Base-by-base conservation (phyloP, 495 filamentous ascomycete genomes). In the Jackrogersella multiformis region DNA sequence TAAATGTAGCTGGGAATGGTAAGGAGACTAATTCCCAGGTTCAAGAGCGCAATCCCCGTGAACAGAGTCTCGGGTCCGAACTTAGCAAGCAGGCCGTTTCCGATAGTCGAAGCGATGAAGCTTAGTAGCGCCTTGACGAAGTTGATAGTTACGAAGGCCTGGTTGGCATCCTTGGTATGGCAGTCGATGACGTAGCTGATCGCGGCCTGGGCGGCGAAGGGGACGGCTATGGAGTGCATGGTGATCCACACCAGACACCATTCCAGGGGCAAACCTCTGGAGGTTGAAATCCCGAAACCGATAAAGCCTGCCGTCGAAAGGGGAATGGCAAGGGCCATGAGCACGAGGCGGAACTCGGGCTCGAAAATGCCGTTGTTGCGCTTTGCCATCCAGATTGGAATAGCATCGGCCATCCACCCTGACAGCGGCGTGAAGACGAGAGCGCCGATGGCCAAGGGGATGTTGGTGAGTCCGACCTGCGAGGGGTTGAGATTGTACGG, bases 401-500 rank as follows among this genome's bases (percentile, higher is more conserved):
- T 74, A 24, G 66, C 59, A 48, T 85, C 84, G 3, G 81, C 81
- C 61, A 82, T 61, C 64, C 76, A 74, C 1, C 78, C 78, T 2
- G 79, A 81, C 0, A 79, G 44, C 26, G 73, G 72, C 45, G 79
- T 79, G 41, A 80, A 83, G 20, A 73, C 26, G n/a, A 85, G 55
- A 15, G 83, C 81, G 1, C 80, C 83, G 32, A 83, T 73, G 9
- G 82, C 74, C 2, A 82, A 75, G 6, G 82, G 76, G 38, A 79
- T 74, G 60, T 82, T 87, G 67, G 82, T 84, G 38, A 86, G 80
- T 0, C 85, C 87, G 67, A 90, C 86, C 21, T 81, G 76, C 45
- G 84, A 78, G 8, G 81, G 78, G 54, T 78, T 83, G 77, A 85
- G 86, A 61, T 81, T 84, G 70, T 90, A 91, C 0, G 87, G 89